A percentile compares a stretch with the other conserved stretches of the same genome.
Evolutionary conservation across 352 stramenopile species (phyloP).

Genomic region (Phytophthora kernoviae): DNA sequence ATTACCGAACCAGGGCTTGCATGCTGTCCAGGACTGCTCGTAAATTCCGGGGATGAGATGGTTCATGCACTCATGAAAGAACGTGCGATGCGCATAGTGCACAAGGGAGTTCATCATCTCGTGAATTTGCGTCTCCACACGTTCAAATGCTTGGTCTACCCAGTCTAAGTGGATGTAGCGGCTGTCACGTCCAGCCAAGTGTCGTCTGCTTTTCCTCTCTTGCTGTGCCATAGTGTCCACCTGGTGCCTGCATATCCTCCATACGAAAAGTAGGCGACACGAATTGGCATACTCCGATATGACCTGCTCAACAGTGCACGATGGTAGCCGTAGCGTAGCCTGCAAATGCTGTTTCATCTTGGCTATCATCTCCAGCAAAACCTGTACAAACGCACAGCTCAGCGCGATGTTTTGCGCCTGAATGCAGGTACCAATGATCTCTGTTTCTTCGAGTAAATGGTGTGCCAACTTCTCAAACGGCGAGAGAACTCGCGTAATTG

Average conservation of each 20-base stretch:
- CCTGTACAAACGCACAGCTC: conserved; percentile 65
- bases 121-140: conserved; percentile 56
- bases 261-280: conserved; percentile 62
- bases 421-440: conserved; percentile 66
- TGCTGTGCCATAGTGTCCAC: conserved; percentile 52
- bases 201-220: conserved; percentile 22
- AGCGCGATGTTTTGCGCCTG: conserved; percentile 68
- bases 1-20: conserved; percentile 69
- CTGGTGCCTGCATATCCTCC: conserved; percentile 66
- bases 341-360: conserved; percentile 46
- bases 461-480: conserved; percentile 72
- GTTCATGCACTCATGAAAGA: conserved; percentile 65
- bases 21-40: conserved; percentile 57
- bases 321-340: conserved; percentile 32
- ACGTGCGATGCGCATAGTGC: conserved; percentile 55
- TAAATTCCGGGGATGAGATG: conserved; percentile 55
- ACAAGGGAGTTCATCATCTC: conserved; percentile 58
- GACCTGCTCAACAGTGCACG: conserved; percentile 43
- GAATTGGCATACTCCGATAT: conserved; percentile 65
- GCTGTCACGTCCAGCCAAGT: conserved; percentile 22
- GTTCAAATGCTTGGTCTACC: conserved; percentile 66
- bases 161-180: conserved; percentile 59
- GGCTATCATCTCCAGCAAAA: conserved; percentile 63
- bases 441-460: conserved; percentile 75
- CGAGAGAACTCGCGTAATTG: conserved; percentile 33